Conservation (phyloP, 208 protist genomes). For the Leishmania gerbilli region DNA sequence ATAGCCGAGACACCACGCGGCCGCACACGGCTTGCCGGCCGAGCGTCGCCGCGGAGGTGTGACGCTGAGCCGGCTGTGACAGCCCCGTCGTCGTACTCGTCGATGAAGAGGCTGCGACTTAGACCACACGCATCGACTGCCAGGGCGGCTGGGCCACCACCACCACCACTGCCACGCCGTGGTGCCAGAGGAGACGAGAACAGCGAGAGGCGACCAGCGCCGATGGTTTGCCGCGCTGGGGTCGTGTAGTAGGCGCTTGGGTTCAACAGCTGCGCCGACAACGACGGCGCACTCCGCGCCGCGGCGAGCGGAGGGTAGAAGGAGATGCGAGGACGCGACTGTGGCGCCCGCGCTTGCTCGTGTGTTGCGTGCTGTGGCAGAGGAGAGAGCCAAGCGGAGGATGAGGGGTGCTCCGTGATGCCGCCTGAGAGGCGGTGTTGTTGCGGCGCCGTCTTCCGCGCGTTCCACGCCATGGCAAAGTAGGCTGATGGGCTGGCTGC, state of each 20-base stretch:
- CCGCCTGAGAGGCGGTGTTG: not conserved
- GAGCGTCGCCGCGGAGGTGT: not conserved
- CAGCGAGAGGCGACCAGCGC: constrained; percentile 2
- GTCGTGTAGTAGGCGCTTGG: not conserved
- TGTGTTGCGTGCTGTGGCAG: not conserved
- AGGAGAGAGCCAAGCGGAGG: not conserved
- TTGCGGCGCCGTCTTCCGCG: not conserved
- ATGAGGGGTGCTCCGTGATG: not conserved
- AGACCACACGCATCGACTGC: not conserved
- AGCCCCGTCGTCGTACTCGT: constrained; percentile 53
- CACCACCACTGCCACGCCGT: not conserved
- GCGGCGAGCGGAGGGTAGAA: not conserved
- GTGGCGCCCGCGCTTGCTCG: not conserved
- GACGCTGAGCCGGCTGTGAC: not conserved
- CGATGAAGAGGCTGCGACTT: constrained; percentile 29
- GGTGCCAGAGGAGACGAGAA: not conserved
- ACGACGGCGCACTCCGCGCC: no score
- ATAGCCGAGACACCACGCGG: constrained; percentile 50
- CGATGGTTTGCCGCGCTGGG: constrained; percentile 3
- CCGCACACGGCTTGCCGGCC: constrained; percentile 40
- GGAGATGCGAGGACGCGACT: not conserved
- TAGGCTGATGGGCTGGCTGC: not conserved
- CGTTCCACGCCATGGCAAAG: not conserved
- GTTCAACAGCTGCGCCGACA: not conserved
- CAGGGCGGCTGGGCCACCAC: not conserved